Evolutionary conservation across 2,329 filamentous ascomycete genomes (phyloP), one percentile per base, ranked within the genome.

Genomic region (Endoconidiophora polonica): DNA sequence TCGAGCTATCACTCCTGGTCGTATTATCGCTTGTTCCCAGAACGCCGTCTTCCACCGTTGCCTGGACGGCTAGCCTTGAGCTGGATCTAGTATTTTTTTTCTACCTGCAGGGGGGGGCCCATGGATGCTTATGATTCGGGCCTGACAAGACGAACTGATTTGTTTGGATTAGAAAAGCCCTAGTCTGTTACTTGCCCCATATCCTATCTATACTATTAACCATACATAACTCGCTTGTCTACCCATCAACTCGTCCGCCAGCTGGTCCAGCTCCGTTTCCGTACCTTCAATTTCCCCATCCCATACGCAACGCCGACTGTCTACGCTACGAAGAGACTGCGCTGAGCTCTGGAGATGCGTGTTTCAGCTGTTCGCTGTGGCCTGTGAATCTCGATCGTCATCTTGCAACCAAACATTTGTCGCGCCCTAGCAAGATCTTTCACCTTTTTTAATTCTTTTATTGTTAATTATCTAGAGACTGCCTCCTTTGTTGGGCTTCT

Each of bases 291-390:
- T 10, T 10, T 5, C 26, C 12, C 26, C 12, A 33, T 33, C 26
- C 12, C 26, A 33, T 33, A 33, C 26, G 26, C 26, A 33, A 33
- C 26, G 12, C 26, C 26, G 26, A 33, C 26, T 33, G 12, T 33
- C 26, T 33, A 33, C 12, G 3, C 2, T 33, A 33, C 12, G 16
- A 18, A 18, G 16, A 18, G 16, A 18, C 26, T 33, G 26, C 5
- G 12, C 5, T 33, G 26, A 41, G n/a, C 9, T 23, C 33, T 37
- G 26, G 44, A 46, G 26, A 46, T 46, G 44, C 44, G 36, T 38
- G 44, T 37, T 46, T 37, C 44, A 16, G 26, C 44, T 46, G 7
- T 46, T 20, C 20, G 29, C 44, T 46, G 44, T 36, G 44, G 37
- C 26, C 37, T 12, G 44, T 38, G 26, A 46, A 37, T 26, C 22